Evolutionary conservation across 768 basidiomycete species (phyloP), one percentile per base, ranked within the genome.

Genomic region (Kockovaella imperatae): DNA sequence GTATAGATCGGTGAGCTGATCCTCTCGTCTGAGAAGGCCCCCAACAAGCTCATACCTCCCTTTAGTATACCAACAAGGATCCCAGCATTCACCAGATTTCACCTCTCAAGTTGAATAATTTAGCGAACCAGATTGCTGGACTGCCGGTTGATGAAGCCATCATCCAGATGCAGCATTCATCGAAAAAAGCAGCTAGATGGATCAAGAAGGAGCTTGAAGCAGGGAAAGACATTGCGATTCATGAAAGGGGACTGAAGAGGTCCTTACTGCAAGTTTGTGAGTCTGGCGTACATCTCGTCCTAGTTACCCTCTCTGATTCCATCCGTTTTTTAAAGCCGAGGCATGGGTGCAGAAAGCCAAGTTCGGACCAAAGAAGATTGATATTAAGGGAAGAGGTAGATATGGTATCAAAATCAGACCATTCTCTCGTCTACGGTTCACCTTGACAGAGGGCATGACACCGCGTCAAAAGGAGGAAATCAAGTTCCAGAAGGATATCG

Each of bases 61-160:
- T n/a, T n/a, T n/a, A n/a, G n/a, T n/a, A n/a, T n/a, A n/a, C n/a
- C n/a, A n/a, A n/a, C n/a, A n/a, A n/a, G n/a, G n/a, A n/a, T n/a
- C n/a, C n/a, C n/a, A n/a, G n/a, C 25, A 42, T 81, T 68, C 93
- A 95, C 77, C 91, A 90, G 73, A 87, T 90, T 35, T 93, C 89
- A 2, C 69, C 66, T 3, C 80, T 91, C 47, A 99, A 96, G 70
- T 76, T 99, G 48, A 91, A 93, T 71, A 79, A 82, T 75, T 77
- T 99, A 34, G 84, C 71, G 7, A 77, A 80, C 25, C 87, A 95
- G 69, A 85, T 99, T 54, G 78, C 86, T 2, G 85, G 87, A 17
- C 84, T 88, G 60, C 90, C 91, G 15, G 83, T 96, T 51, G 91
- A 96, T 73, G 81, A 83, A 57, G 93, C 93, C 29, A 93, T 99